Evolutionary conservation across 257 asterid species (phyloP).

Genomic region (Mitragyna speciosa): DNA sequence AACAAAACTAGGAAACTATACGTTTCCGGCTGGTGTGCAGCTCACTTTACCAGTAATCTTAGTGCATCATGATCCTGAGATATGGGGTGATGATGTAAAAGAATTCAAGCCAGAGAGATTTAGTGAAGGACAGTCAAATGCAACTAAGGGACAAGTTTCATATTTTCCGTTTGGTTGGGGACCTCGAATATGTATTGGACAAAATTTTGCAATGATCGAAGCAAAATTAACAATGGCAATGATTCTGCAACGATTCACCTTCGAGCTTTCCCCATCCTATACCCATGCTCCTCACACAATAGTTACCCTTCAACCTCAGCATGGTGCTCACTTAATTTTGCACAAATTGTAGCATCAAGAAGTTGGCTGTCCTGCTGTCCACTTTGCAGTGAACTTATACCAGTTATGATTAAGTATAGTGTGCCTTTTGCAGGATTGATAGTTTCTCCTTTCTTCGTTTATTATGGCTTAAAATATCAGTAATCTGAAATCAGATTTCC

Average conservation of each 20-base stretch:
- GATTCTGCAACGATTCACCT: slow-evolving; percentile 28
- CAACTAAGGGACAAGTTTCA: slow-evolving; percentile 26
- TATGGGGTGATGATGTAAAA: slow-evolving; percentile 30
- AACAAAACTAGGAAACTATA: slow-evolving; percentile 11
- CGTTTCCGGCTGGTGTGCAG: slow-evolving; percentile 21
- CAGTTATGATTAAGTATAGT: too few species aligned
- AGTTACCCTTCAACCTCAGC: slow-evolving; percentile 23
- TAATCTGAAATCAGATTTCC: too few species aligned
- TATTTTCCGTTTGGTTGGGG: slow-evolving; percentile 35
- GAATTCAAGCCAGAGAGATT: slow-evolving; percentile 37
- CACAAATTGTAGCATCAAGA: slow-evolving; percentile 5
- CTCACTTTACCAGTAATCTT: slow-evolving; percentile 12
- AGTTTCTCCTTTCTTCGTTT: too few species aligned
- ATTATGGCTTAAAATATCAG: too few species aligned
- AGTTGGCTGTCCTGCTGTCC: background rate
- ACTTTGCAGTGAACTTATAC: too few species aligned
- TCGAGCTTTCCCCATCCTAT: slow-evolving; percentile 31
- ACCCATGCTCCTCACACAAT: slow-evolving; percentile 20
- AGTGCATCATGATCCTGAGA: slow-evolving; percentile 22
- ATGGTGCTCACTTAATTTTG: slow-evolving; percentile 25
- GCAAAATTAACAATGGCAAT: slow-evolving; percentile 27
- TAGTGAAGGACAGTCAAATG: slow-evolving; percentile 29
- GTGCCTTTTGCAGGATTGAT: too few species aligned
- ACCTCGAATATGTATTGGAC: slow-evolving; percentile 31
- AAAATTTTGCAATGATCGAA: slow-evolving; percentile 29